A percentile compares a stretch with the other conserved stretches of the same genome.
phyloP scores from a whole-genome alignment of 2,329 filamentous ascomycete species.

The Exophiala sideris region DNA sequence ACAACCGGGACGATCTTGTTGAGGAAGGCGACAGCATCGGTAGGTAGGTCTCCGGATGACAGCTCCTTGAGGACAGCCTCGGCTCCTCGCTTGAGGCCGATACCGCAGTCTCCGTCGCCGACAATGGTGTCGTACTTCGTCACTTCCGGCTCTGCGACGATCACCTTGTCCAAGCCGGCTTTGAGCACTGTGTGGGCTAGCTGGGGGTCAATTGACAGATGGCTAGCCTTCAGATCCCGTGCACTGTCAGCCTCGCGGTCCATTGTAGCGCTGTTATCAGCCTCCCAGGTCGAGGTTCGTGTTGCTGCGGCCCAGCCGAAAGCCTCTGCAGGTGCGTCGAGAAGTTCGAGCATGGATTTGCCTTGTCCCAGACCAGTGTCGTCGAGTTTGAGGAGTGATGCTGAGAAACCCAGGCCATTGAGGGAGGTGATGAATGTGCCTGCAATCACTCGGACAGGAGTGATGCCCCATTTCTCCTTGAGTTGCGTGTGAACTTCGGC shows the following conservation, averaged over 20 bases:
- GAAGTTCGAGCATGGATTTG: conserved; percentile 59
- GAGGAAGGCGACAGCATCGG: conserved; percentile 60
- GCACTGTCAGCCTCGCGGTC: conserved; percentile 40
- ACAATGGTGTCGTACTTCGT: conserved; percentile 74
- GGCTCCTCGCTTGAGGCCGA: conserved; percentile 81
- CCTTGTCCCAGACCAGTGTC: conserved; percentile 56
- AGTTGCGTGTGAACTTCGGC: conserved; percentile 64
- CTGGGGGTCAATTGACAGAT: conserved; percentile 51
- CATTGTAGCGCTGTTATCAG: conserved; percentile 41
- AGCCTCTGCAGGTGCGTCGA: conserved; percentile 66
- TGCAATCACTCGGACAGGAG: conserved; percentile 59
- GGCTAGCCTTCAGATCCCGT: conserved; percentile 50
- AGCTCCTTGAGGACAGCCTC: conserved; percentile 56
- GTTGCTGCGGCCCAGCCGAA: conserved; percentile 65
- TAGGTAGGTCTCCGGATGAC: conserved; percentile 40
- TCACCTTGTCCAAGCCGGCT: conserved; percentile 56
- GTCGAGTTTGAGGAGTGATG: conserved; percentile 61
- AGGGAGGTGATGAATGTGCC: conserved; percentile 71
- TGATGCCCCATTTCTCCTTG: conserved; percentile 56
- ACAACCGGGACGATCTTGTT: conserved; percentile 61
- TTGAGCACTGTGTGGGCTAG: conserved; percentile 53
- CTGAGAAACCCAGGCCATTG: conserved; percentile 68
- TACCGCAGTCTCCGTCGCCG: conserved; percentile 86
- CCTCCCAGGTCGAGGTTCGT: conserved; percentile 57
- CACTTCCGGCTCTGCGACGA: conserved; percentile 62